Base-by-base conservation (phyloP, 345 rosid species). In the Acer negundo region DNA sequence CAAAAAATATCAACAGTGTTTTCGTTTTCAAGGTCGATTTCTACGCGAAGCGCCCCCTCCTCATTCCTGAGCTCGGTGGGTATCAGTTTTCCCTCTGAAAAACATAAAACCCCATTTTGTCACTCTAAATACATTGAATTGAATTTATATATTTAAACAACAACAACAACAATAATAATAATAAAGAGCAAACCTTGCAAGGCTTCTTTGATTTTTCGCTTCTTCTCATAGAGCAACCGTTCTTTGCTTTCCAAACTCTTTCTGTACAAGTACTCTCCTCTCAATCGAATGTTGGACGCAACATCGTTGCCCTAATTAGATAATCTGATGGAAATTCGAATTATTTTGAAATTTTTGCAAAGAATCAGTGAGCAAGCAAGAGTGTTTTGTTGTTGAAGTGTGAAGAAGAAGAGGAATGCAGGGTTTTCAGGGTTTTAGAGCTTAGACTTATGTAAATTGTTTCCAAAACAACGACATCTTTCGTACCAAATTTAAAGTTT, bases 181-280 rank as follows among this genome's bases (percentile, higher is more conserved):
- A 2, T 0, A 2, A 13, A 19, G 1, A 44, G 0, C 6, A n/a
- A 24, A 92, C 99, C 98, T 79, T 88, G 89, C 2, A 96, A 83
- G 17, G 99, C 98, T 88, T 96, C 91, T 78, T 82, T 87, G 75
- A 94, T 92, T 88, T 90, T 90, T 67, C 90, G 93, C 82, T 96
- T 96, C 83, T 94, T 91, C 82, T 94, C 97, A 67, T 92, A 94
- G 35, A 84, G 83, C 80, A 77, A 49, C 55, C 97, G 89, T 79
- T 94, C 98, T 77, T 92, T 92, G 67, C 98, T 97, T 87, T 96
- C 99, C 84, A 96, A 87, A 80, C 87, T 96, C 78, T 96, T 96
- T 82, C 95, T 77, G 84, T 94, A 96, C 80, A 96, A 75, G 82
- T 92, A 96, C 81, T 96, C 99, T 56, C 93, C 85, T 72, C 95